phyloP scores from a whole-genome alignment of 192 early-diverging fungal genomes.

The Coemansia sp. region DNA sequence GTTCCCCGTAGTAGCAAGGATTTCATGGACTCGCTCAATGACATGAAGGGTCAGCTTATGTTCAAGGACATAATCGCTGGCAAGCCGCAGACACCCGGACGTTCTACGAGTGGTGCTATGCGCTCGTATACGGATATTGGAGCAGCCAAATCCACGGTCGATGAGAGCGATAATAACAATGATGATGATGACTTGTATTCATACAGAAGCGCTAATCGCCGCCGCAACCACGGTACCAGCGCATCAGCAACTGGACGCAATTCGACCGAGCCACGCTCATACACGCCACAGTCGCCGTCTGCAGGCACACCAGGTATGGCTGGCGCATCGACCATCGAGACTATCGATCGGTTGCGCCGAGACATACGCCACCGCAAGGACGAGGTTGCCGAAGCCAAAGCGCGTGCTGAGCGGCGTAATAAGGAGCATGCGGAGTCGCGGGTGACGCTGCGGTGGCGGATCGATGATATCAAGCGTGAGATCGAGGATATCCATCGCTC shows the following conservation, averaged over 20 bases:
- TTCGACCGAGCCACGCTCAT: constrained; percentile 13
- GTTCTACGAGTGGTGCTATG: not conserved
- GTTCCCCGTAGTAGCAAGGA: constrained; percentile 85
- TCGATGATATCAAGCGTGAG: constrained; percentile 51
- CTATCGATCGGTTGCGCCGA: constrained; percentile 37
- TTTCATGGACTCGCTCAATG: constrained; percentile 62
- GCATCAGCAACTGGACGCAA: constrained; percentile 6
- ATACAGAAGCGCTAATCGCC: constrained; percentile 44
- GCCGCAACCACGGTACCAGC: constrained; percentile 9
- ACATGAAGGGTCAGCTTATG: constrained; percentile 53
- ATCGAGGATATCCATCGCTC: constrained; percentile 43
- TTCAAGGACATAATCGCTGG: constrained; percentile 16
- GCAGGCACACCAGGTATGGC: not conserved
- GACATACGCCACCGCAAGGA: constrained; percentile 30
- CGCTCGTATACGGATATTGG: not conserved
- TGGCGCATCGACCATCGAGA: constrained; percentile 14
- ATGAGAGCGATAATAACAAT: constrained; percentile 3
- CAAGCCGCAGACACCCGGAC: not conserved
- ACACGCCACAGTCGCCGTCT: constrained; percentile 1
- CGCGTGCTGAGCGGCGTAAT: constrained; percentile 10
- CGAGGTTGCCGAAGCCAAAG: constrained; percentile 10
- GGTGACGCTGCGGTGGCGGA: constrained; percentile 36
- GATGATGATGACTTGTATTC: constrained; percentile 16
- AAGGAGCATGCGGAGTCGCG: constrained; percentile 40
- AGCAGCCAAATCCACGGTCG: not conserved